A percentile compares a stretch with the other conserved stretches of the same genome.
Evolutionary conservation across 148 eudicot species (phyloP).

Genomic region (Diospyros lotus): DNA sequence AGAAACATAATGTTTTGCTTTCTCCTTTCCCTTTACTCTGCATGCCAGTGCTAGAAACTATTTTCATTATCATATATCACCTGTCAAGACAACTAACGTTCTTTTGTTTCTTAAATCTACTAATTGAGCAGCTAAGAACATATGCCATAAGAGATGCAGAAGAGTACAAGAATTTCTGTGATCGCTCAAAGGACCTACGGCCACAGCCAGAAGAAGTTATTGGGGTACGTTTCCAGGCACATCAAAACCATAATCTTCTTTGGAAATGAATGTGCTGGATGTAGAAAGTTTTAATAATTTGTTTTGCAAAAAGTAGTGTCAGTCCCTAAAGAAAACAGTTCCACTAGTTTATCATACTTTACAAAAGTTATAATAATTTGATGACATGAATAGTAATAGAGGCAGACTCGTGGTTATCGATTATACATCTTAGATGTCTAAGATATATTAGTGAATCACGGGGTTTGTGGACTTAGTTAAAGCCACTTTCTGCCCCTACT

Average conservation of each 20-base stretch:
- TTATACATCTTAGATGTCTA: too few relatives aligned
- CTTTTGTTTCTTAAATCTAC: not conserved
- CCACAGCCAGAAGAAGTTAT: conserved; percentile 98
- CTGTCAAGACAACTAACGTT: not conserved
- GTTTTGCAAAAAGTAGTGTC: not conserved
- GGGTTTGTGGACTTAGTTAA: too few relatives aligned
- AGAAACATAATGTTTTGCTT: not conserved
- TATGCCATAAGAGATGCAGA: conserved; percentile 94
- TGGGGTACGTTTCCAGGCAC: conserved; percentile 52
- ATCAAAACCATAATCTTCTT: not conserved
- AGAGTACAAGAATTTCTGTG: conserved; percentile 96
- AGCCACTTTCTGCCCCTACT: too few relatives aligned
- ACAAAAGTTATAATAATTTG: too few relatives aligned
- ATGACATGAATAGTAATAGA: too few relatives aligned
- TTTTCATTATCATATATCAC: not conserved
- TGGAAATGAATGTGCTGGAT: not conserved
- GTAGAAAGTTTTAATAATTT: not conserved
- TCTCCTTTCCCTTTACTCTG: conserved; percentile 5
- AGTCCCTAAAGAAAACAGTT: not conserved
- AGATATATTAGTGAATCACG: too few relatives aligned
- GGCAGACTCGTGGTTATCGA: too few relatives aligned
- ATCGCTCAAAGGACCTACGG: conserved; percentile 88
- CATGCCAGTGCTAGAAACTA: not conserved
- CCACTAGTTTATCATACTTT: not conserved
- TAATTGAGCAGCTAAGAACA: conserved; percentile 62